Base-by-base conservation (phyloP, 1,139 yeast genomes). In the Suhomyces yuchorum region DNA sequence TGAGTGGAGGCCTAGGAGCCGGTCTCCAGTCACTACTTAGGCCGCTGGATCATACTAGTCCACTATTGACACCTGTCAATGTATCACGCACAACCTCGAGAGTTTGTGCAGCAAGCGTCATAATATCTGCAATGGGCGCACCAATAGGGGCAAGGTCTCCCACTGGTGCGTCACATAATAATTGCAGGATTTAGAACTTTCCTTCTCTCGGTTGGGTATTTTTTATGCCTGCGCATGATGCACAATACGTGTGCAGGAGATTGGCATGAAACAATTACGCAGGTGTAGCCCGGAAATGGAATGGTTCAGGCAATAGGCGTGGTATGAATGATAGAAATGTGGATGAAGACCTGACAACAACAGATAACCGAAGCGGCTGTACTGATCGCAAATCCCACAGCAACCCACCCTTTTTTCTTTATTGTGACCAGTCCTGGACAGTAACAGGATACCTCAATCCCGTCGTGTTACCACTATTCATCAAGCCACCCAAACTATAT, bases 161-260 rank as follows among this genome's bases (percentile, higher is more conserved):
- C 23, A 18, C 12, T 18, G n/a, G 38, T 11, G 28, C 38, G 11
- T 15, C 15, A 15, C 39, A 37, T 37, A 37, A 36, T 36, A 20
- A 35, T 35, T 24, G 20, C 39, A 37, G 30, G 39, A 22, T 23
- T 22, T 22, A 30, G 35, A 39, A 30, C 42, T 26, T 39, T 39
- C 47, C 35, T 44, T 44, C 44, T 35, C 47, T 44, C 47, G 47
- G 47, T 44, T 40, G 44, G 23, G 47, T 44, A 44, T 44, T 44
- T 44, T 44, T 42, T 44, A 44, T 44, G 47, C 26, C 32, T 17
- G 37, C 40, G 36, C 40, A 36, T 30, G 42, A 33, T 23, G 34
- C 38, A 37, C 35, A 39, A 30, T 26, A 14, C 19, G 17, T 33
- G 38, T 28, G 41, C 47, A 44, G 47, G 39, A 44, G 47, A 42